Evolutionary conservation across 1,139 yeast genomes (phyloP).

Genomic region (Diutina scorzettiae): DNA sequence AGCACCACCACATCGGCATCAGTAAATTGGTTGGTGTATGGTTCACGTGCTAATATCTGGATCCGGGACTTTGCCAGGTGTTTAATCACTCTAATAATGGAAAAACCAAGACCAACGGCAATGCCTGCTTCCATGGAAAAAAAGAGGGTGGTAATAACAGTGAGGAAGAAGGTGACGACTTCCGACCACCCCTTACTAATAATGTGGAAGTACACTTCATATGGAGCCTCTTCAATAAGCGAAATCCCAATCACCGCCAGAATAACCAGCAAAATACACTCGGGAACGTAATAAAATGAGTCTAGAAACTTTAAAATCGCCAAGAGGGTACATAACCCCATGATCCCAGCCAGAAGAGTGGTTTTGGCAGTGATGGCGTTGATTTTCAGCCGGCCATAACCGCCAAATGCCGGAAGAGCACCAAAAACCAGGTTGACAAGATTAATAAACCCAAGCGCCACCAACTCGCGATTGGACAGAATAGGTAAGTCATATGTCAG

Average conservation of each 20-base stretch:
- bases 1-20: slow-evolving; percentile 51
- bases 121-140: slow-evolving; percentile 88
- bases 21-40: slow-evolving; percentile 63
- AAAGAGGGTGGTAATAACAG: slow-evolving; percentile 60
- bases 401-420: slow-evolving; percentile 89
- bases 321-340: slow-evolving; percentile 62
- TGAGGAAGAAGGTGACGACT: slow-evolving; percentile 57
- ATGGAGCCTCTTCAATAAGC: slow-evolving; percentile 79
- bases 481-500: slow-evolving; percentile 54
- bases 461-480: slow-evolving; percentile 64
- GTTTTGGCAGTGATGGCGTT: slow-evolving; percentile 81
- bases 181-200: slow-evolving; percentile 68
- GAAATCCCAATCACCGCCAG: slow-evolving; percentile 71
- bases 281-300: slow-evolving; percentile 63
- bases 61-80: slow-evolving; percentile 84
- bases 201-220: slow-evolving; percentile 65
- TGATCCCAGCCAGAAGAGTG: slow-evolving; percentile 69
- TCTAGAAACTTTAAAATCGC: slow-evolving; percentile 53
- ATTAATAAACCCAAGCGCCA: slow-evolving; percentile 76
- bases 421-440: slow-evolving; percentile 58
- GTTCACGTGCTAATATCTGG: slow-evolving; percentile 75
- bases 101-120: slow-evolving; percentile 71
- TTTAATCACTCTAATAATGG: slow-evolving; percentile 67
- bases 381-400: slow-evolving; percentile 86
- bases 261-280: slow-evolving; percentile 71